Conservation (phyloP, 169 alveolate genomes). For the Plasmodium billcollinsi region DNA sequence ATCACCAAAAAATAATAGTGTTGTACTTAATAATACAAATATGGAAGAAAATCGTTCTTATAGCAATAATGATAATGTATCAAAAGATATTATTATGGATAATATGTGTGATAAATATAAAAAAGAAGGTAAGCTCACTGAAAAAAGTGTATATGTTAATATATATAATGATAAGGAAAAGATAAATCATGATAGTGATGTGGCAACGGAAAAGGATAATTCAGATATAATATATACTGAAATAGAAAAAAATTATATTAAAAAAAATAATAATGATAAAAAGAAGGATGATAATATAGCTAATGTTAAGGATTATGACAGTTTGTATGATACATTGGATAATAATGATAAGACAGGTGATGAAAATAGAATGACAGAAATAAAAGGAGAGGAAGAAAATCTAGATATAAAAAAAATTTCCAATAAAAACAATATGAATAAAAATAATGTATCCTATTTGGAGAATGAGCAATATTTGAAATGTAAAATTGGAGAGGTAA, state of each 20-base stretch:
- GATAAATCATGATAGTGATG: not conserved
- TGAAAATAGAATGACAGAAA: too few relatives aligned
- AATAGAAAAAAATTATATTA: too few relatives aligned
- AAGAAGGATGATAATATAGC: too few relatives aligned
- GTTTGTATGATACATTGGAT: not conserved
- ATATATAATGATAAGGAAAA: conserved; percentile 1
- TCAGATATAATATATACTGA: too few relatives aligned
- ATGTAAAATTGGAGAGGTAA: too few relatives aligned
- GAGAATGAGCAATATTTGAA: too few relatives aligned
- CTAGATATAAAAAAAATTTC: too few relatives aligned
- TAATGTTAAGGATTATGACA: too few relatives aligned
- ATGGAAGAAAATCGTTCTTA: not conserved
- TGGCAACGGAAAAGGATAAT: not conserved
- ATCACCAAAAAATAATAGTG: not conserved
- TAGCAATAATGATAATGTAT: not conserved
- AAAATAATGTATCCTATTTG: too few relatives aligned
- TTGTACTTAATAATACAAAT: not conserved
- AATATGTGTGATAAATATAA: not conserved
- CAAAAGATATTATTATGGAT: not conserved
- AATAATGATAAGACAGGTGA: not conserved
- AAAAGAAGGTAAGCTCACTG: not conserved
- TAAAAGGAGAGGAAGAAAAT: too few relatives aligned
- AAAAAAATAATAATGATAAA: too few relatives aligned
- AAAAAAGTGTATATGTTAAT: not conserved
- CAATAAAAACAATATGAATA: too few relatives aligned